Evolutionary conservation across 768 basidiomycete genomes (phyloP), one percentile per base, ranked within the genome.

Genomic region (Calocybe gangraenosa): DNA sequence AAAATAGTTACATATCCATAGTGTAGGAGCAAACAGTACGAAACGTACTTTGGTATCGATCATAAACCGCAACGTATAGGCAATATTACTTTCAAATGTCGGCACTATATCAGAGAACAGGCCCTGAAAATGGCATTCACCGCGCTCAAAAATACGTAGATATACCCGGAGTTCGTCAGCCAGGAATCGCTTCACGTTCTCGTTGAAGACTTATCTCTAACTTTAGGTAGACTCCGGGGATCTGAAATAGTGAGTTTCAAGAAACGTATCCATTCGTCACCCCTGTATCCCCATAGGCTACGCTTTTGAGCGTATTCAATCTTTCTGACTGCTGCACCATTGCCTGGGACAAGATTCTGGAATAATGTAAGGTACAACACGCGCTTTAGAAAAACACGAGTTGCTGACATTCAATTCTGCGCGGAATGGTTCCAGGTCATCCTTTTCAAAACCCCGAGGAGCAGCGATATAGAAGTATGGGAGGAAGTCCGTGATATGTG

Each of bases 31-130:
- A 51, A 53, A 62, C 17, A 17, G 20, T 44, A 39, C 7, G 17
- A 6, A 20, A 3, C 19, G 20, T 19, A 91, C 94, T 74, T 92
- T 84, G 4, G 90, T 87, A 59, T 99, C 96, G 50, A 99, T 95
- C 96, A 99, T 99, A 64, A 97, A 98, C 7, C 96, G 81, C 40
- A 99, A 69, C 3, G 78, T 82, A 58, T 91, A 99, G 0, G 80
- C 81, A 44, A 99, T 89, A 59, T 98, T 98, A 57, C 93, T 96
- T 64, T 99, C 96, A 51, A 75, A 99, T 0, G 95, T 97, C 21
- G 81, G 47, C 13, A 82, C 67, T 20, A 73, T 63, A 7, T 68
- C 73, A 6, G 63, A 54, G 25, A 80, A 87, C 20, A 87, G 64
- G 48, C 73, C 79, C 48, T 79, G 70, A 58, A 78, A 92, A 18